Evolutionary conservation across 208 protist genomes (phyloP), one percentile per base, ranked within the genome.

Genomic region (Leishmania gerbilli): DNA sequence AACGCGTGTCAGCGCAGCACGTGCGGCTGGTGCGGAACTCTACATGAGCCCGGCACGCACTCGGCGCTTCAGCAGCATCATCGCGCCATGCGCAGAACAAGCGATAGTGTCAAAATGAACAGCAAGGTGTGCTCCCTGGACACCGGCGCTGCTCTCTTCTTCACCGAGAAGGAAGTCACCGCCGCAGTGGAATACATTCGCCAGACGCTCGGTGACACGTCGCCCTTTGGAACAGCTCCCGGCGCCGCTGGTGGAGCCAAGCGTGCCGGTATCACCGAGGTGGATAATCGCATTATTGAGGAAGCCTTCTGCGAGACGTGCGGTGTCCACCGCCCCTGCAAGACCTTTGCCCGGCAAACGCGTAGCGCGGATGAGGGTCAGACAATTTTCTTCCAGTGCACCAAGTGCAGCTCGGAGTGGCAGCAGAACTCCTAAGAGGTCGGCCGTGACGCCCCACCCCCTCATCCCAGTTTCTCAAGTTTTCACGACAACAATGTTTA

Each of bases 291-390:
- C 51, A 92, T 96, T 5, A 81, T 94, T 74, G 95, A 98, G 82
- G 93, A 98, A 60, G 89, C 92, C 21, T 97, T 95, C 76, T 98
- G 96, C 80, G 93, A 94, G 76, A 86, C 84, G 27, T 98, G 96
- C 86, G 88, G 84, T 9, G 82, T 74, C 45, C 90, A 95, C 64
- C 86, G 89, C 17, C 87, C 87, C 42, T 98, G 96, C 83, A 90
- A 90, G 60, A 92, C 92, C 42, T 97, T 95, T 65, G 90, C 93
- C 45, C 89, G 93, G 51, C 96, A 98, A 79, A 98, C 93, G 34
- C 91, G 96, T 45, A 93, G 95, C 79, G 96, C 96, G 2, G 96
- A 98, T 88, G 96, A 98, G 81, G 96, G 96, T 11, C 96, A 98
- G 84, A 98, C 96, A 2, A 95, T 97, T 76, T 98, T 98, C 76